These are phyloP conservation scores for Fusarium oligoseptatum DNA, from an alignment of 2,329 filamentous ascomycete species.

Conservation along the genomic window DNA sequence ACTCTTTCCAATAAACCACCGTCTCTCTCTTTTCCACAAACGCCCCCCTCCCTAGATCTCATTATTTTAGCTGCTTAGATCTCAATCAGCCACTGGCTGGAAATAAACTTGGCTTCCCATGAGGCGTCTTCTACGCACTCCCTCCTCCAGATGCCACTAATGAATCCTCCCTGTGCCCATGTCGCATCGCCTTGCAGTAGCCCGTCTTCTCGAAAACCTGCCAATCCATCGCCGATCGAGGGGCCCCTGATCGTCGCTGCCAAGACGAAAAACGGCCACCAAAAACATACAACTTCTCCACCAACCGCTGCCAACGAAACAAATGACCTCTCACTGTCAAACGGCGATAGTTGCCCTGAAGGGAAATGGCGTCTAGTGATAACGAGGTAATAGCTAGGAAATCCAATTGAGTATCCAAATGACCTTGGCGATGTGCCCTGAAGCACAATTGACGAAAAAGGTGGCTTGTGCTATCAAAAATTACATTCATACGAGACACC, in stretches of 20 bases:
- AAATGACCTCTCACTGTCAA: not conserved
- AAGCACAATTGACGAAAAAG: not conserved
- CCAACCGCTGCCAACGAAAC: slow-evolving; percentile 5
- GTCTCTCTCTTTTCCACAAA: not conserved
- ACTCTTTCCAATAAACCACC: slow-evolving; percentile 2
- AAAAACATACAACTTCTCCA: slow-evolving; percentile 24
- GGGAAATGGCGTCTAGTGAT: not conserved
- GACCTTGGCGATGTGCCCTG: not conserved
- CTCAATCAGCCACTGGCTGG: slow-evolving; percentile 3
- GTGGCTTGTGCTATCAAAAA: slow-evolving; percentile 7
- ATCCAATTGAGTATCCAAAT: not conserved
- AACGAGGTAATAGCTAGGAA: not conserved
- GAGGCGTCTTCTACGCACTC: slow-evolving; percentile 9
- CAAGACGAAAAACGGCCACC: slow-evolving; percentile 29
- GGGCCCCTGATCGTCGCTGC: slow-evolving; percentile 33
- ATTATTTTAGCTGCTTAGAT: slow-evolving; percentile 10
- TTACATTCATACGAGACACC: not conserved
- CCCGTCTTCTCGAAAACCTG: slow-evolving; percentile 26
- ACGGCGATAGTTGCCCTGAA: not conserved
- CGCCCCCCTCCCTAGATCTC: slow-evolving; percentile 7
- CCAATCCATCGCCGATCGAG: slow-evolving; percentile 24
- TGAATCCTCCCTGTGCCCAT: slow-evolving; percentile 12
- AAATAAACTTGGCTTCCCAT: slow-evolving; percentile 8
- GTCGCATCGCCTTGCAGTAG: slow-evolving; percentile 31
- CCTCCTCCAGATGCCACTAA: slow-evolving; percentile 8